Conservation (phyloP, 2,329 filamentous ascomycete genomes). For the Clathrospora elynae region DNA sequence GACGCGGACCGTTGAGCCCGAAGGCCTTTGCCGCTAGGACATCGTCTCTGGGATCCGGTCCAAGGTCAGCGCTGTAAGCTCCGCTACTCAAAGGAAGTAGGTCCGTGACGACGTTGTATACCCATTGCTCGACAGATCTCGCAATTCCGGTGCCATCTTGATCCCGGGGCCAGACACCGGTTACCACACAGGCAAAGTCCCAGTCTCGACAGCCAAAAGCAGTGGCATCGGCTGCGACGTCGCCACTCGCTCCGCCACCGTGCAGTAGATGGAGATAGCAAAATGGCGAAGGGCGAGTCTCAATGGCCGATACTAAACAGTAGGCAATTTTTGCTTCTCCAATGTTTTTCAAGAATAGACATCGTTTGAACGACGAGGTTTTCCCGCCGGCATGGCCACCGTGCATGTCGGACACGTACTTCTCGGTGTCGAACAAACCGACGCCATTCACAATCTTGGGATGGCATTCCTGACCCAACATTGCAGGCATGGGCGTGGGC, state of each 20-base stretch:
- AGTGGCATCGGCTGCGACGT: conserved; percentile 54
- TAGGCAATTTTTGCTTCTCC: conserved; percentile 41
- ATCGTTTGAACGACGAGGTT: conserved; percentile 69
- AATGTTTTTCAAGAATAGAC: conserved; percentile 63
- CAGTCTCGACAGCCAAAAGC: conserved; percentile 69
- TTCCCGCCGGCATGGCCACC: conserved; percentile 63
- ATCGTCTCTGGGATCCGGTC: conserved; percentile 64
- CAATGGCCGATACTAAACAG: conserved; percentile 54
- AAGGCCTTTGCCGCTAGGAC: conserved; percentile 61
- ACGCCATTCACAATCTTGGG: conserved; percentile 53
- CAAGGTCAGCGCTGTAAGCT: conserved; percentile 65
- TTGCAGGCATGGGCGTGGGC: neutral
- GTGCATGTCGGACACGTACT: conserved; percentile 66
- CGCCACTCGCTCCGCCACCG: conserved; percentile 59
- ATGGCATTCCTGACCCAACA: conserved; percentile 42
- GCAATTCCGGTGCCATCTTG: conserved; percentile 55
- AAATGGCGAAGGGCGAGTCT: conserved; percentile 56
- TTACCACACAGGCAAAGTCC: conserved; percentile 68
- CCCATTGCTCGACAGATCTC: conserved; percentile 56
- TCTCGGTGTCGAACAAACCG: conserved; percentile 62
- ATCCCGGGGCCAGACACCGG: conserved; percentile 64
- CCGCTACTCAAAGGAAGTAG: conserved; percentile 60
- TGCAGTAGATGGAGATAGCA: conserved; percentile 69
- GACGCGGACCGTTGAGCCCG: conserved; percentile 58
- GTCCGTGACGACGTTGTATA: conserved; percentile 57